Evolutionary conservation across 441 rosid species (phyloP).

Genomic region (Populus hybrid): DNA sequence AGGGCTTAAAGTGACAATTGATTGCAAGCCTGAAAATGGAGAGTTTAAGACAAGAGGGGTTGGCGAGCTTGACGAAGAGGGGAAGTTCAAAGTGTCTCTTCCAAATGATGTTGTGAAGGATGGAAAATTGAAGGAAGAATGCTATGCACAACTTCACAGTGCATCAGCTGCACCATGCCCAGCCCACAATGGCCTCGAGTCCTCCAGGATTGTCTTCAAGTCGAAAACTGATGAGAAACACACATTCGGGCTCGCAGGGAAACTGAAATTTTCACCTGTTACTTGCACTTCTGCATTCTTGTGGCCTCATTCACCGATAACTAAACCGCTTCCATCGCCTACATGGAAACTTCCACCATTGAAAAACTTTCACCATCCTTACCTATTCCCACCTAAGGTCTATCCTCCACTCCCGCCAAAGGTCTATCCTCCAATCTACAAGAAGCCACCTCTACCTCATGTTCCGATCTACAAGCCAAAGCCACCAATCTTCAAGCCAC

Average conservation of each 20-base stretch:
- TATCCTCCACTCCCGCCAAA: constrained; percentile 18
- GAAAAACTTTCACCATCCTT: constrained; percentile 29
- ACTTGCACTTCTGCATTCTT: constrained; percentile 63
- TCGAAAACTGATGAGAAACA: constrained; percentile 38
- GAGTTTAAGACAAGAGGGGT: constrained; percentile 50
- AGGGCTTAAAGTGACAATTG: constrained; percentile 74
- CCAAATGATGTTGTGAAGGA: constrained; percentile 46
- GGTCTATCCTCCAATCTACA: neutral
- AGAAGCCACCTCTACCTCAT: constrained; percentile 10
- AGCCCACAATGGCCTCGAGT: constrained; percentile 39
- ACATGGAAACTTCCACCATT: constrained; percentile 36
- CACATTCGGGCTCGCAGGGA: constrained; percentile 50
- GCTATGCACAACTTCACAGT: constrained; percentile 85
- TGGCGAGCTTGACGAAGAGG: constrained; percentile 54
- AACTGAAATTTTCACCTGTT: constrained; percentile 52
- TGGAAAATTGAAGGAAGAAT: constrained; percentile 60
- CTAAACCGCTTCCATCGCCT: constrained; percentile 27
- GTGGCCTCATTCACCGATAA: constrained; percentile 48
- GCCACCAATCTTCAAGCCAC: no score
- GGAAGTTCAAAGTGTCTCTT: constrained; percentile 61
- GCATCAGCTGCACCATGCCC: constrained; percentile 61
- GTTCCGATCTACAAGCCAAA: constrained; percentile 7
- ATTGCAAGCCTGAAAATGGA: constrained; percentile 58
- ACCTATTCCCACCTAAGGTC: constrained; percentile 9
- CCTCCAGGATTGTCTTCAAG: constrained; percentile 53